phyloP scores from a whole-genome alignment of 495 filamentous ascomycete species.

The Parmelia sp. region DNA sequence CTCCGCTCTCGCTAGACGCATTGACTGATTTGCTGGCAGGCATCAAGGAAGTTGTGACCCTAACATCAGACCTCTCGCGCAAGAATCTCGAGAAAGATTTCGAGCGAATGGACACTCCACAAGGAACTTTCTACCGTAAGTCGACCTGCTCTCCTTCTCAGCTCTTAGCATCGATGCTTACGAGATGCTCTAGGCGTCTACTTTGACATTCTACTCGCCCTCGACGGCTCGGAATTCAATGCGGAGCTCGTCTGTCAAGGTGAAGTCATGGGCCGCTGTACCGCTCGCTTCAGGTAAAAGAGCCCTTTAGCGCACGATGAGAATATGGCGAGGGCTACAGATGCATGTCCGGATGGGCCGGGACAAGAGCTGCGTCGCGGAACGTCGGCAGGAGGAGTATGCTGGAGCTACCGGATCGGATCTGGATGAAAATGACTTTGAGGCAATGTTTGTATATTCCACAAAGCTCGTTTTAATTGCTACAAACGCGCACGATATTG shows the following conservation, averaged over 20 bases:
- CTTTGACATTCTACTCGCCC: slow-evolving; percentile 82
- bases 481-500: not conserved
- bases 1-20: slow-evolving; percentile 29
- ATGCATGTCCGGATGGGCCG: not conserved
- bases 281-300: slow-evolving; percentile 65
- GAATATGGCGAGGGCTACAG: not conserved
- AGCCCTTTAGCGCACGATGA: not conserved
- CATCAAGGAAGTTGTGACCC: slow-evolving; percentile 98
- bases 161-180: slow-evolving; percentile 5
- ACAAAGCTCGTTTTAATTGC: not conserved
- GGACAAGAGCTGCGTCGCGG: not conserved
- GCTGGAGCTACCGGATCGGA: not conserved
- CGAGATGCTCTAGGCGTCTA: slow-evolving; percentile 38
- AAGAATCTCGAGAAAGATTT: slow-evolving; percentile 99
- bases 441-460: slow-evolving; percentile 6
- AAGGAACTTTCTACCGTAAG: slow-evolving; percentile 90
- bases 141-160: not conserved
- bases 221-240: slow-evolving; percentile 96
- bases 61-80: slow-evolving; percentile 91
- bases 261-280: slow-evolving; percentile 96
- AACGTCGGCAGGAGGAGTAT: not conserved
- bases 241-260: slow-evolving; percentile 97
- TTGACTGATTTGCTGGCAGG: slow-evolving; percentile 45
- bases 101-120: slow-evolving; percentile 97
- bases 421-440: not conserved